Evolutionary conservation across 345 rosid species (phyloP), one percentile per base, ranked within the genome.

Genomic region (Kandelia obovata): DNA sequence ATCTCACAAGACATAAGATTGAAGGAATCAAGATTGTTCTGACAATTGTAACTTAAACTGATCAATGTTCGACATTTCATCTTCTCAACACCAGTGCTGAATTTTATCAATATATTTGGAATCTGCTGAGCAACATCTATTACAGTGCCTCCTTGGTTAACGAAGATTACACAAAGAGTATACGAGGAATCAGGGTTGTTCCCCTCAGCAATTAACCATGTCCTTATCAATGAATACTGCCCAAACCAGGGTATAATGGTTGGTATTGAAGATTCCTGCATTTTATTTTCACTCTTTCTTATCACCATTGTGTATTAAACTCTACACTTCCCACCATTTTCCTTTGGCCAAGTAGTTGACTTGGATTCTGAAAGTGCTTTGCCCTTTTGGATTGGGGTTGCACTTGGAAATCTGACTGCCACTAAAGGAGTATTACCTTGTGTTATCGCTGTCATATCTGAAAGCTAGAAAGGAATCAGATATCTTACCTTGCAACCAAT

Each of bases 231-330:
- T 71, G 98, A 91, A 72, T 91, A 91, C 79, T 88, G 81, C 68
- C 90, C 96, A 23, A 78, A 83, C 71, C 96, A 89, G 86, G 96
- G 96, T 70, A 91, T 94, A 72, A 91, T 89, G 96, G 97, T 94
- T 17, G 6, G 83, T 73, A 25, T 78, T 68, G 11, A 28, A 51
- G 32, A 43, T 23, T 26, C 66, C 17, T 26, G 20, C 16, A 65
- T 47, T 43, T 23, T 30, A 27, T 23, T 56, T 56, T 25, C 31
- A 56, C 19, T 56, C 2, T 9, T 56, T 56, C 25, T 56, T 56
- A 56, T 27, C 59, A 6, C 13, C 34, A 16, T 15, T 5, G n/a
- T 55, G 31, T 39, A 2, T 20, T 13, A 28, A 15, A 25, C 17
- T 8, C 16, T 13, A 16, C 10, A 11, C 56, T 11, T 15, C 31